Evolutionary conservation across 2,329 filamentous ascomycete genomes (phyloP).

Genomic region (Aureobasidium sp.): DNA sequence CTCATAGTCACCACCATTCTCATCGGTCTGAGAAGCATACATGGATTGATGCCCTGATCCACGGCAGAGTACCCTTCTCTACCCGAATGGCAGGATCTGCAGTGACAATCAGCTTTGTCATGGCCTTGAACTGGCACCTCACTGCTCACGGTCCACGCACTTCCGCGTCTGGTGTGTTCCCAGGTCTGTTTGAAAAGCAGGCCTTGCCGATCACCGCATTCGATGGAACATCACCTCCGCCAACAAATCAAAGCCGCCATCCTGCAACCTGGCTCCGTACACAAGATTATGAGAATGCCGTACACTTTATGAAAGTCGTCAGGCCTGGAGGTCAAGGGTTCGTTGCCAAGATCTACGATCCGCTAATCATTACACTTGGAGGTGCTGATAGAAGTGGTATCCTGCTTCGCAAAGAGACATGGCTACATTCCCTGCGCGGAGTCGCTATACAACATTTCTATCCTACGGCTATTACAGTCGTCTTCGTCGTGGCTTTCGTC

Average conservation of each 20-base stretch:
- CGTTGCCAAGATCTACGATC: slow-evolving; percentile 64
- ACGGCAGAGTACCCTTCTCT: slow-evolving; percentile 57
- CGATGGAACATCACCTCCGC: slow-evolving; percentile 38
- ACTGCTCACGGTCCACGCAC: slow-evolving; percentile 43
- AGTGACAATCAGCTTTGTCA: slow-evolving; percentile 62
- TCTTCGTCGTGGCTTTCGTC: slow-evolving; percentile 55
- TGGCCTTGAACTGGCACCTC: slow-evolving; percentile 71
- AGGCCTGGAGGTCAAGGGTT: slow-evolving; percentile 65
- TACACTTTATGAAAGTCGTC: slow-evolving; percentile 66
- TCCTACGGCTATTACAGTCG: slow-evolving; percentile 53
- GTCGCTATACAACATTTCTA: slow-evolving; percentile 57
- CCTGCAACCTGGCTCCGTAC: slow-evolving; percentile 67
- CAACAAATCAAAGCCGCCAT: slow-evolving; percentile 66
- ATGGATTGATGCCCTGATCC: slow-evolving; percentile 54
- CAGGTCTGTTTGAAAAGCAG: slow-evolving; percentile 12
- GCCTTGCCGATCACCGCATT: slow-evolving; percentile 13
- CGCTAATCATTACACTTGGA: slow-evolving; percentile 61
- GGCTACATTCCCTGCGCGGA: slow-evolving; percentile 43
- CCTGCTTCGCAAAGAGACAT: slow-evolving; percentile 39
- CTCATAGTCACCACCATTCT: background rate
- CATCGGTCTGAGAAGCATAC: slow-evolving; percentile 31
- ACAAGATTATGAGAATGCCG: slow-evolving; percentile 70
- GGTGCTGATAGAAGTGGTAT: slow-evolving; percentile 55
- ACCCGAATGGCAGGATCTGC: slow-evolving; percentile 67
- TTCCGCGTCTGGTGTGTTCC: background rate